A percentile compares a stretch with the other conserved stretches of the same genome.
phyloP scores from a whole-genome alignment of 1,139 yeast genomes.

The Sugiyamaella xylanicola region DNA sequence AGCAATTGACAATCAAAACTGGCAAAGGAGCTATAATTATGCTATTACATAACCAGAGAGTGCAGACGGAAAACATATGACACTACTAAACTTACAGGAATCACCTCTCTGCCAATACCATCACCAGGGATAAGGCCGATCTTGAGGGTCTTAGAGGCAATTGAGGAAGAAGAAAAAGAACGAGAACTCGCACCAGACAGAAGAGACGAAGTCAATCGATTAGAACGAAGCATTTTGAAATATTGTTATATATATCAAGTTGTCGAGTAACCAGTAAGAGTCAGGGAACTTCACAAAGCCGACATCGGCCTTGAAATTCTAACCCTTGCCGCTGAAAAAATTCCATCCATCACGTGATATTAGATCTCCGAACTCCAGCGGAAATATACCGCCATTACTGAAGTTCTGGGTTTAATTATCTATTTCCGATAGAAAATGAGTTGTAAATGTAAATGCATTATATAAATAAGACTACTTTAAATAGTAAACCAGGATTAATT shows the following conservation, averaged over 20 bases:
- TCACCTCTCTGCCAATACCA: constrained; percentile 96
- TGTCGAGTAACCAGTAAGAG: background rate
- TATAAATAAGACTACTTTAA: too few species aligned
- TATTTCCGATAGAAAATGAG: too few species aligned
- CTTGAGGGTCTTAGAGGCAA: constrained; percentile 12
- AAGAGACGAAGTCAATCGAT: constrained; percentile 14
- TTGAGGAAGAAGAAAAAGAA: constrained; percentile 11
- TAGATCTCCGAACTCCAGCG: background rate
- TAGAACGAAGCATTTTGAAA: constrained; percentile 13
- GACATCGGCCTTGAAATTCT: background rate
- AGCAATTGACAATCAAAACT: background rate
- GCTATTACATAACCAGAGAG: background rate
- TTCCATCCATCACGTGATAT: background rate
- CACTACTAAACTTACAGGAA: constrained; percentile 54
- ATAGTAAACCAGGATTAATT: too few species aligned
- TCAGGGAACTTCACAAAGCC: constrained; percentile 2
- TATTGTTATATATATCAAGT: background rate
- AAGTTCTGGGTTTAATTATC: background rate
- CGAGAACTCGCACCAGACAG: constrained; percentile 2
- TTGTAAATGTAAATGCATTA: too few species aligned
- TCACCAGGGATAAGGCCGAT: constrained; percentile 83
- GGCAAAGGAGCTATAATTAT: background rate
- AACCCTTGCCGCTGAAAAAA: constrained; percentile 16
- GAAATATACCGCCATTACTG: background rate
- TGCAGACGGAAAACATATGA: background rate